phyloP scores from a whole-genome alignment of 2,329 filamentous ascomycete genomes.

The Hypoxylon sp. region DNA sequence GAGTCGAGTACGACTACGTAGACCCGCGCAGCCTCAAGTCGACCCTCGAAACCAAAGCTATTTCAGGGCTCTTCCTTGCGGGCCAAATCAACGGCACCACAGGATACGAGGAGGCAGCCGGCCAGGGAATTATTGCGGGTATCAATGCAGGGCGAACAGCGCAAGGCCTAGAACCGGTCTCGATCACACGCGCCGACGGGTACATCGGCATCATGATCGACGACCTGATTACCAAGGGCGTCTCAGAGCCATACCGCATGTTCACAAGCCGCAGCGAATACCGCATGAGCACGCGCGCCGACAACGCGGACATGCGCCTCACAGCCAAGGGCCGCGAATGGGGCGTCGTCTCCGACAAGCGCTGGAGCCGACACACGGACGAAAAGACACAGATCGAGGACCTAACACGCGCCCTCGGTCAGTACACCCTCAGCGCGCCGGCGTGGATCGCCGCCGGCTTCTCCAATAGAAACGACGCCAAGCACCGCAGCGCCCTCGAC shows the following conservation, averaged over 20 bases:
- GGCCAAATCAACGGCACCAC: constrained; percentile 99
- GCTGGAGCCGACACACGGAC: constrained; percentile 80
- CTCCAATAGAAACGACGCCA: constrained; percentile 75
- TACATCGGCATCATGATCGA: constrained; percentile 99
- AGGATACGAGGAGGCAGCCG: constrained; percentile 96
- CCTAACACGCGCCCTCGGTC: constrained; percentile 73
- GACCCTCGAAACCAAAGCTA: constrained; percentile 95
- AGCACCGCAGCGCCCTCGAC: constrained; percentile 81
- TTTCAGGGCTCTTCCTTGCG: constrained; percentile 89
- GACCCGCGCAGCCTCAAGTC: constrained; percentile 89
- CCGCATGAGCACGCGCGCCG: constrained; percentile 89
- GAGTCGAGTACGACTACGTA: constrained; percentile 98
- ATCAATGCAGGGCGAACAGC: constrained; percentile 93
- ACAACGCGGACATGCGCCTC: constrained; percentile 92
- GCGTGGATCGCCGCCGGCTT: constrained; percentile 82
- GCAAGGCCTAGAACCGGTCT: constrained; percentile 74
- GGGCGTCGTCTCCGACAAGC: constrained; percentile 82
- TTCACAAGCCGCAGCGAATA: constrained; percentile 97
- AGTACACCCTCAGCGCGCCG: constrained; percentile 70
- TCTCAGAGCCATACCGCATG: constrained; percentile 98
- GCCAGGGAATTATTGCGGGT: constrained; percentile 91
- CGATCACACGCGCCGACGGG: constrained; percentile 84
- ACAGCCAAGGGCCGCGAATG: constrained; percentile 82
- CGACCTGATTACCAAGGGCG: constrained; percentile 95
- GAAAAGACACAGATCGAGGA: constrained; percentile 77